These are phyloP conservation scores for Edaphochlamys debaryana DNA, from an alignment of 139 green algal genomes.

Conservation along the genomic window DNA sequence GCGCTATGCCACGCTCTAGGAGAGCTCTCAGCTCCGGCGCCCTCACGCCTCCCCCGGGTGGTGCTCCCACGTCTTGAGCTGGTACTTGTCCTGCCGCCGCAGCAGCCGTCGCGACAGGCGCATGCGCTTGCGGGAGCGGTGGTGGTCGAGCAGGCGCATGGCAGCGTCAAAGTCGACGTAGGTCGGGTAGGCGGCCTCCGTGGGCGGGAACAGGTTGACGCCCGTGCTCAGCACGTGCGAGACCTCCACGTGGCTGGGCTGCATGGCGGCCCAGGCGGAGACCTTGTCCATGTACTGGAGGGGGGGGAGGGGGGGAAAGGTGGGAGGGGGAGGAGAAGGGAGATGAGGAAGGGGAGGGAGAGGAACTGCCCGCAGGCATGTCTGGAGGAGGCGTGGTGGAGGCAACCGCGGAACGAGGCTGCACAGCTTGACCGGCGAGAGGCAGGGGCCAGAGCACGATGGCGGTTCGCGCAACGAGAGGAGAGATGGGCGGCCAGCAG, in stretches of 20 bases:
- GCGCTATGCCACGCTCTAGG: too few relatives aligned
- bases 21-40: too few relatives aligned
- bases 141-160: conserved; percentile 41
- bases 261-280: conserved; percentile 41
- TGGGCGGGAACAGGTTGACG: conserved; percentile 54
- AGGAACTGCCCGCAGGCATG: too few relatives aligned
- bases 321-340: too few relatives aligned
- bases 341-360: too few relatives aligned
- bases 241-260: conserved; percentile 52
- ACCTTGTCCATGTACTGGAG: conserved; percentile 63
- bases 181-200: conserved; percentile 56
- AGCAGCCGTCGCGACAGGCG: conserved; percentile 15
- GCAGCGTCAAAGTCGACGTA: conserved; percentile 56
- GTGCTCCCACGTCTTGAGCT: conserved; percentile 60
- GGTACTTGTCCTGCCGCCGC: conserved; percentile 57
- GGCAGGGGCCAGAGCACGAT: too few relatives aligned
- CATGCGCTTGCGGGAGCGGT: conserved; percentile 47
- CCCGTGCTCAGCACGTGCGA: conserved; percentile 12
- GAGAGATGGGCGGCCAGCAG: too few relatives aligned
- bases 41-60: conserved; percentile 19
- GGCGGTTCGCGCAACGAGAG: too few relatives aligned
- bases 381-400: too few relatives aligned
- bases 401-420: too few relatives aligned
- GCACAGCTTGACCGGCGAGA: too few relatives aligned
- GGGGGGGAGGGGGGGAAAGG: too few relatives aligned